Percentiles rank a stretch among this genome's conserved stretches.
These are phyloP conservation scores for Geoglossum glabrum DNA, from an alignment of 495 filamentous ascomycete genomes.

Conservation along the genomic window DNA sequence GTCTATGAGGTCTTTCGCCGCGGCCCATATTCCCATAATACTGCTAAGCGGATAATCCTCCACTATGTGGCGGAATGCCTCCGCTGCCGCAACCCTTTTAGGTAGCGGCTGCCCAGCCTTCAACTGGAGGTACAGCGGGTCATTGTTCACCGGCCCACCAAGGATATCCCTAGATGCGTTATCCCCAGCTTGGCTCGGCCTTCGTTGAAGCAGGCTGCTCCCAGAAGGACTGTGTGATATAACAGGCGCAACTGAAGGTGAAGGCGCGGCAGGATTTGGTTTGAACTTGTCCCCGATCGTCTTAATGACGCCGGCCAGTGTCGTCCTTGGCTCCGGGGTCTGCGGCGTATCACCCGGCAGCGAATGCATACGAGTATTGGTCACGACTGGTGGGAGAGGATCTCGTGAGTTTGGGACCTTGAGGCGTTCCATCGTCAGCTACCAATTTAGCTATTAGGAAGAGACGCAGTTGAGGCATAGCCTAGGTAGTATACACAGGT, in stretches of 20 bases:
- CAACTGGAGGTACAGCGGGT: slow-evolving; percentile 21
- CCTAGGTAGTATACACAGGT: neutral
- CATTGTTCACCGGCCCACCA: slow-evolving; percentile 23
- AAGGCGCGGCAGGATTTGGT: slow-evolving; percentile 2
- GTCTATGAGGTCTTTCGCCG: slow-evolving; percentile 42
- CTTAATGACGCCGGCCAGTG: slow-evolving; percentile 34
- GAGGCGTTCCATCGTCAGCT: neutral
- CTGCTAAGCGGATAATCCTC: slow-evolving; percentile 31
- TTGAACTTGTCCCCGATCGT: slow-evolving; percentile 25
- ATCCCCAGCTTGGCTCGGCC: slow-evolving; percentile 6
- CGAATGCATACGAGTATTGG: slow-evolving; percentile 27
- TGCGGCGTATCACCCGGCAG: slow-evolving; percentile 31
- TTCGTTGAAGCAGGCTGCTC: neutral
- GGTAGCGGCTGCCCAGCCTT: slow-evolving; percentile 15
- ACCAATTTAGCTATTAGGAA: neutral
- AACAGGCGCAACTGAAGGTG: neutral
- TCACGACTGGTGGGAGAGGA: slow-evolving; percentile 1
- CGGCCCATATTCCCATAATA: slow-evolving; percentile 37
- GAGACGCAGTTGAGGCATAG: neutral
- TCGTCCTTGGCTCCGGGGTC: slow-evolving; percentile 26
- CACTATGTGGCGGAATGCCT: slow-evolving; percentile 31
- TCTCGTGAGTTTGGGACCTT: neutral
- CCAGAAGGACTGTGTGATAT: neutral
- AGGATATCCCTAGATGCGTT: slow-evolving; percentile 13
- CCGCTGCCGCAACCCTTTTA: slow-evolving; percentile 35